Conservation (phyloP, 805 yeast genomes). For the Kodamaea sagamina region DNA sequence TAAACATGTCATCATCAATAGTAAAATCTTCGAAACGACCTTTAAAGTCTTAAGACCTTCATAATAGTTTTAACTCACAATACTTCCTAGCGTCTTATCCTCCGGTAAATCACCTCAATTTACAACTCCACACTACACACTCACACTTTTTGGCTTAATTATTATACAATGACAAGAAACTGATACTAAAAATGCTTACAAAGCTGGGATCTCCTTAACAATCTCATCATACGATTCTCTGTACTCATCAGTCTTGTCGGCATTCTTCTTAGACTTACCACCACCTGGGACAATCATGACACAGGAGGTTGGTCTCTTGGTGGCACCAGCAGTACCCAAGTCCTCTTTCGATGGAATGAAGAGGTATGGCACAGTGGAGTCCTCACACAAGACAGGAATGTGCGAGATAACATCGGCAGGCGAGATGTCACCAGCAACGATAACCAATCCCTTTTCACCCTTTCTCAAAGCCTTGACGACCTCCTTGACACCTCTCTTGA, state of each 20-base stretch:
- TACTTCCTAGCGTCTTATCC: too few relatives aligned
- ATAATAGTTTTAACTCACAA: too few relatives aligned
- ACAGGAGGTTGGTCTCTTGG: conserved; percentile 98
- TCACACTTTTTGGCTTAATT: background rate
- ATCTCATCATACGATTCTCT: conserved; percentile 91
- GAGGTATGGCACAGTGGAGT: conserved; percentile 82
- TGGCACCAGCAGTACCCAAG: conserved; percentile 97
- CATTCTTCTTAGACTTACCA: conserved; percentile 75
- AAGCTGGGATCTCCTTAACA: conserved; percentile 78
- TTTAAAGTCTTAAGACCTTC: too few relatives aligned
- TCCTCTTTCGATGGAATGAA: conserved; percentile 98
- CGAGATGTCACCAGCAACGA: conserved; percentile 97
- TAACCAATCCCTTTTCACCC: conserved; percentile 95
- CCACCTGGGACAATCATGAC: conserved; percentile 98
- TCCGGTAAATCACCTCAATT: background rate
- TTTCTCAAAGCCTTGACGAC: conserved; percentile 97
- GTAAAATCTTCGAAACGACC: too few relatives aligned
- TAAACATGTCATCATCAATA: too few relatives aligned
- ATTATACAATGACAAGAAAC: conserved; percentile 3
- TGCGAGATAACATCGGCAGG: conserved; percentile 98
- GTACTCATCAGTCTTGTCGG: conserved; percentile 75
- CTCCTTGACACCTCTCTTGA: conserved; percentile 98
- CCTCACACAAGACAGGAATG: conserved; percentile 97
- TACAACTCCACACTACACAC: conserved; percentile 4
- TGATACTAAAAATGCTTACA: conserved; percentile 19